Conservation (phyloP, 2,329 filamentous ascomycete genomes). For the Zelopaecilomyces penicillatus region DNA sequence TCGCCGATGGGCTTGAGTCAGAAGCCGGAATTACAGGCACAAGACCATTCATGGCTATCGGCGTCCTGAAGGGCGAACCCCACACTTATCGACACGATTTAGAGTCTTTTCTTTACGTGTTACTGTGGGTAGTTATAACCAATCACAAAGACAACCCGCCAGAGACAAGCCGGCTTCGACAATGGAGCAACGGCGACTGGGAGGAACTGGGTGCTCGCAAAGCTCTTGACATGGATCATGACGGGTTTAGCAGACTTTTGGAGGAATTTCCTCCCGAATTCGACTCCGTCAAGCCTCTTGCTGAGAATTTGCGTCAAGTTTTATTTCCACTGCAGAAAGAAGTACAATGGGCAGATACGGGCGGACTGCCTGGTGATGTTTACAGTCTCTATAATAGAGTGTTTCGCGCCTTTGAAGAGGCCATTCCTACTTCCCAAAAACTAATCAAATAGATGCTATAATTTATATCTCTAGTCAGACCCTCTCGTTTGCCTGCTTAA, state of each 20-base stretch:
- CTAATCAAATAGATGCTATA: conserved; percentile 6
- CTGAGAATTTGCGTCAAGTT: conserved; percentile 11
- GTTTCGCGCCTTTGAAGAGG: conserved; percentile 10
- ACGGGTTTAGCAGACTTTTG: conserved; percentile 11
- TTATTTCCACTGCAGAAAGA: conserved; percentile 12
- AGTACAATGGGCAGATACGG: conserved; percentile 11
- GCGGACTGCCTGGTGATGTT: conserved; percentile 9
- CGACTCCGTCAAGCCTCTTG: conserved; percentile 10
- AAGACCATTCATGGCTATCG: conserved; percentile 18
- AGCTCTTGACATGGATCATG: conserved; percentile 4
- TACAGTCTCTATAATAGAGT: conserved; percentile 13
- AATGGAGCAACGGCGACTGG: conserved; percentile 9
- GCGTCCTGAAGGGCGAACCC: conserved; percentile 4
- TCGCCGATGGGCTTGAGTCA: conserved; percentile 3
- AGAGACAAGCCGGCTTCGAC: conserved; percentile 9
- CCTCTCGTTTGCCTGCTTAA: conserved; percentile 20
- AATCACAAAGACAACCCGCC: conserved; percentile 4
- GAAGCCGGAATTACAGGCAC: conserved; percentile 9
- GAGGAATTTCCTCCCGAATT: conserved; percentile 13
- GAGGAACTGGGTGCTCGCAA: conserved; percentile 8
- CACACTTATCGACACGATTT: conserved; percentile 19
- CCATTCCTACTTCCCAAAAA: conserved; percentile 8
- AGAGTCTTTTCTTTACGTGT: conserved; percentile 20
- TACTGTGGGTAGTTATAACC: conserved; percentile 10
- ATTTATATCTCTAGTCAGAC: no score